phyloP scores from a whole-genome alignment of 257 asterid species.

The Ilex aquifolium region DNA sequence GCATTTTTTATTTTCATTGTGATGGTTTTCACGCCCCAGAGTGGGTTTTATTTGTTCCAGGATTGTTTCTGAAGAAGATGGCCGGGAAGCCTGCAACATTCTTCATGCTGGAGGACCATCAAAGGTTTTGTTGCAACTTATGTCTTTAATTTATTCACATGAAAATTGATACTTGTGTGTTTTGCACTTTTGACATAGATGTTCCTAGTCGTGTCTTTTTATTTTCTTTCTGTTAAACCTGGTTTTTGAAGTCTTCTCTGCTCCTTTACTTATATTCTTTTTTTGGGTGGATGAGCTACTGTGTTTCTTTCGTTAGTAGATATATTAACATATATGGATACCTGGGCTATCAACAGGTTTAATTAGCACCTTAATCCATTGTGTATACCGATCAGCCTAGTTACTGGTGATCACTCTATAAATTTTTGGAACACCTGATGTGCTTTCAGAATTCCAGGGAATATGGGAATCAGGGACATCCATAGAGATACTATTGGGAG shows the following conservation, averaged over 20 bases:
- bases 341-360: background rate
- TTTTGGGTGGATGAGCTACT: background rate
- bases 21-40: conserved; percentile 6
- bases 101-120: conserved; percentile 98
- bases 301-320: background rate
- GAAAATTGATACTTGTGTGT: background rate
- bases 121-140: conserved; percentile 43
- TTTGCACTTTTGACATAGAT: background rate
- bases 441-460: too few species aligned
- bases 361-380: background rate
- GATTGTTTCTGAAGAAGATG: conserved; percentile 83
- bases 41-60: conserved; percentile 30
- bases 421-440: too few species aligned
- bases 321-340: background rate
- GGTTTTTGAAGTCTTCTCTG: background rate
- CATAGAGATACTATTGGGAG: too few species aligned
- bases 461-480: too few species aligned
- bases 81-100: conserved; percentile 85
- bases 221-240: too few species aligned
- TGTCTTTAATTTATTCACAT: background rate
- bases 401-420: too few species aligned
- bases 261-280: background rate
- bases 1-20: conserved; percentile 4
- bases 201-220: too few species aligned
- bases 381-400: too few species aligned